Base-by-base conservation (phyloP, 441 rosid genomes). In the Brassica hybrid region DNA sequence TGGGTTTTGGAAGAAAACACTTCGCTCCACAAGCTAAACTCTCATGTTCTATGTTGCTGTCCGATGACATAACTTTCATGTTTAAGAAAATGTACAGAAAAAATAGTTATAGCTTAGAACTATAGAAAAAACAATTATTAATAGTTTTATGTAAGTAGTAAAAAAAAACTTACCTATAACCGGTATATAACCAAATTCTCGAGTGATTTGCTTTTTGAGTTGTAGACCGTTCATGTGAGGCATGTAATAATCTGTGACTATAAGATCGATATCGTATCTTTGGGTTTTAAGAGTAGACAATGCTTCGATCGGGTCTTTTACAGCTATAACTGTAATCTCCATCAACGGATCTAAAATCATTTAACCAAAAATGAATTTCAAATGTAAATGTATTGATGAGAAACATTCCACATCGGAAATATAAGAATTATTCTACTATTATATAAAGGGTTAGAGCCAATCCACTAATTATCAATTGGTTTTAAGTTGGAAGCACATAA, bases 201-300 rank as follows among this genome's bases (percentile, higher is more conserved):
- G 79, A 7, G 76, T 71, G 14, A 94, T 83, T 50, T 79, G 81
- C n/a, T 48, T 66, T n/a, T 87, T 89, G 16, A 94, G 88, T 65
- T 89, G 80, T 36, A 85, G 12, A 7, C 98, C 97, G 9, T 81
- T 83, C 88, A 92, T 91, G 41, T 45, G 69, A n/a, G 94, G 95
- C 91, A 91, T 88, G 74, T 91, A 85, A 23, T 88, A 86, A 67
- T 91, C 94, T 2, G 94, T 83, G 70, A 92, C 52, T 4, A 94
- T 85, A 2, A 94, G 86, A 77, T 92, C 91, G 13, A 88, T 68
- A 14, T 73, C 25, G 18, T 25, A 60, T 34, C 77, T 34, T 11
- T 71, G 81, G 48, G n/a, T 6, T 59, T 86, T 77, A 3, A 90
- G 84, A 6, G 77, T 81, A 12, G 88, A 61, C 67, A 94, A 74